These are phyloP conservation scores for Blastocystis sp. DNA, from an alignment of 352 stramenopile species.

Conservation along the genomic window DNA sequence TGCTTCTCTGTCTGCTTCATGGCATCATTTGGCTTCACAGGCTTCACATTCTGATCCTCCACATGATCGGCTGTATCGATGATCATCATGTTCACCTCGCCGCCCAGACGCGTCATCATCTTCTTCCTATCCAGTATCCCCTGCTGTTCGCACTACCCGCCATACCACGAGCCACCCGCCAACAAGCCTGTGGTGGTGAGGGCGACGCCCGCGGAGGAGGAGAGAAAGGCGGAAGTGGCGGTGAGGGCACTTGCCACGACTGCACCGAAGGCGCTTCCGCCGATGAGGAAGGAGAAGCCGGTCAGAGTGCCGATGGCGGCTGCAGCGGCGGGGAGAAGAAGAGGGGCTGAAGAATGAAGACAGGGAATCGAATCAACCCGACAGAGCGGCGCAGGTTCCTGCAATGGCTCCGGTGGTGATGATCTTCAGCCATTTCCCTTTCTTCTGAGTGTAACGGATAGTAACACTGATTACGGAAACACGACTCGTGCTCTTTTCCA, in stretches of 20 bases:
- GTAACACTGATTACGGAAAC: neutral
- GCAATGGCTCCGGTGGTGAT: neutral
- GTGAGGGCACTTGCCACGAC: neutral
- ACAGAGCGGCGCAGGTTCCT: neutral
- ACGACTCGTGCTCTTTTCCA: neutral
- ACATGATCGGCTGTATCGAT: neutral
- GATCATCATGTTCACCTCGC: slow-evolving; percentile 12
- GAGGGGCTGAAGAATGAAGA: neutral
- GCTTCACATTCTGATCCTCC: neutral
- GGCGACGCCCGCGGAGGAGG: neutral
- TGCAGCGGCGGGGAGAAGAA: neutral
- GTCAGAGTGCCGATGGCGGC: neutral
- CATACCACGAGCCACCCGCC: slow-evolving; percentile 30
- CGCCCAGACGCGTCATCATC: neutral
- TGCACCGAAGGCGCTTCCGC: neutral
- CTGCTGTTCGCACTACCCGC: neutral
- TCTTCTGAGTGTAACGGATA: neutral
- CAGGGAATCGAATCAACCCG: neutral
- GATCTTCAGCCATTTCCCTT: slow-evolving; percentile 23
- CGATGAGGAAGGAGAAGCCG: neutral
- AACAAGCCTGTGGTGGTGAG: slow-evolving; percentile 1
- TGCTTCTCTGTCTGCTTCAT: no score
- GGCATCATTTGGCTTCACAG: no score
- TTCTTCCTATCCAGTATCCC: neutral
- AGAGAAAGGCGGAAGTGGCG: slow-evolving; percentile 9